These are phyloP conservation scores for Vigna angularis DNA, from an alignment of 306 rosid species.

Conservation along the genomic window DNA sequence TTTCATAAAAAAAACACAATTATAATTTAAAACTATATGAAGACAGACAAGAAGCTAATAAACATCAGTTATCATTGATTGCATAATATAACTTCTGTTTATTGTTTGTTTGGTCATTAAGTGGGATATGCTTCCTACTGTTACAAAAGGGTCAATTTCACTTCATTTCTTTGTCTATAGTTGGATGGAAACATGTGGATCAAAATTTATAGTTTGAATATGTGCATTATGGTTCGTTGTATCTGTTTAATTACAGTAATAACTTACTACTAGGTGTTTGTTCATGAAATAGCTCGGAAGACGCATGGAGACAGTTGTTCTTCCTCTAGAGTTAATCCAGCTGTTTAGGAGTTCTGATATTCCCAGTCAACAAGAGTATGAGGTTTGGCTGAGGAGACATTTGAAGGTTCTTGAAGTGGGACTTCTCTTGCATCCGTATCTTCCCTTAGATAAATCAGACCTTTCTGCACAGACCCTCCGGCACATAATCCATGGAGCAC, in stretches of 20 bases:
- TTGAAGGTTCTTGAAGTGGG: conserved; percentile 88
- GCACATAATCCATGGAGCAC: conserved; percentile 60
- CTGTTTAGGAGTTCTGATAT: conserved; percentile 80
- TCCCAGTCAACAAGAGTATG: conserved; percentile 72
- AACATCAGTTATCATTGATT: conserved; percentile 8
- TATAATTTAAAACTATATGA: background rate
- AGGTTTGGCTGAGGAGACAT: conserved; percentile 83
- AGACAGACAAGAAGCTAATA: conserved; percentile 13
- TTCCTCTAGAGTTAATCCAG: conserved; percentile 90
- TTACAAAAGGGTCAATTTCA: conserved; percentile 28
- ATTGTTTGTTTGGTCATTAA: conserved; percentile 35
- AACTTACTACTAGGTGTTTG: conserved; percentile 47
- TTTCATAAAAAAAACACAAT: no score
- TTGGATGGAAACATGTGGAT: conserved; percentile 35
- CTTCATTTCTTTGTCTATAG: conserved; percentile 7
- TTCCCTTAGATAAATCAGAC: conserved; percentile 71
- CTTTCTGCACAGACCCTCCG: conserved; percentile 65
- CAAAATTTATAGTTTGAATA: conserved; percentile 31
- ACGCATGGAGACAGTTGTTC: conserved; percentile 82
- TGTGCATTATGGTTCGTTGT: conserved; percentile 13
- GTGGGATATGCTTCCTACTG: conserved; percentile 19
- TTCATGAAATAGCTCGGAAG: conserved; percentile 79
- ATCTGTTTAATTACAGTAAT: conserved; percentile 35
- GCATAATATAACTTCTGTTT: conserved; percentile 36
- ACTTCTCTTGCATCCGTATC: conserved; percentile 70